Conservation (phyloP, 148 eudicot species). For the Rhododendron mucronatum region DNA sequence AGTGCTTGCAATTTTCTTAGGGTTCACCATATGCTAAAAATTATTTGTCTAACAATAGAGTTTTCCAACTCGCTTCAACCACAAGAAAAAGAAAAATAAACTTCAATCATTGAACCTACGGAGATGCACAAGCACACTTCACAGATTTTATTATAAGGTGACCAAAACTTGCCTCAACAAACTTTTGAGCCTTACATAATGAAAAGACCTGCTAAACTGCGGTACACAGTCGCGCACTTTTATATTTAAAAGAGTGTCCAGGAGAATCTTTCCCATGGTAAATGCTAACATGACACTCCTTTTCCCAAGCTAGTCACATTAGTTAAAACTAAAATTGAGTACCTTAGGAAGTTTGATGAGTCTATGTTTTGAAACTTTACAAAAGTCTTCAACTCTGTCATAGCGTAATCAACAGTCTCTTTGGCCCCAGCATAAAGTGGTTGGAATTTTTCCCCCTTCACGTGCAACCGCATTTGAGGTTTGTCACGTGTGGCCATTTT, state of each 20-base stretch:
- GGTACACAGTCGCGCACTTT: background rate
- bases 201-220: background rate
- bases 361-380: constrained; percentile 23
- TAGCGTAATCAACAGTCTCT: constrained; percentile 93
- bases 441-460: constrained; percentile 43
- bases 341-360: constrained; percentile 75
- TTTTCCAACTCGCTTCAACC: too few species aligned
- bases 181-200: background rate
- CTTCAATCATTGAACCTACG: background rate
- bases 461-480: too few species aligned
- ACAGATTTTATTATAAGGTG: background rate
- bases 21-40: too few species aligned
- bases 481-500: too few species aligned
- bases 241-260: background rate
- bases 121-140: background rate
- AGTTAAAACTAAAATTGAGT: constrained; percentile 11
- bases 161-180: background rate
- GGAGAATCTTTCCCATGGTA: background rate
- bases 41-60: too few species aligned
- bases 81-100: too few species aligned
- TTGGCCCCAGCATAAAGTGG: constrained; percentile 93
- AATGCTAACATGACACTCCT: background rate
- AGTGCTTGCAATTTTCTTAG: too few species aligned
- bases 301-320: background rate
- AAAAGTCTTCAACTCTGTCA: constrained; percentile 92